Evolutionary conservation across 73 alveolate species (phyloP).

Genomic region (Uronychia setigera): DNA sequence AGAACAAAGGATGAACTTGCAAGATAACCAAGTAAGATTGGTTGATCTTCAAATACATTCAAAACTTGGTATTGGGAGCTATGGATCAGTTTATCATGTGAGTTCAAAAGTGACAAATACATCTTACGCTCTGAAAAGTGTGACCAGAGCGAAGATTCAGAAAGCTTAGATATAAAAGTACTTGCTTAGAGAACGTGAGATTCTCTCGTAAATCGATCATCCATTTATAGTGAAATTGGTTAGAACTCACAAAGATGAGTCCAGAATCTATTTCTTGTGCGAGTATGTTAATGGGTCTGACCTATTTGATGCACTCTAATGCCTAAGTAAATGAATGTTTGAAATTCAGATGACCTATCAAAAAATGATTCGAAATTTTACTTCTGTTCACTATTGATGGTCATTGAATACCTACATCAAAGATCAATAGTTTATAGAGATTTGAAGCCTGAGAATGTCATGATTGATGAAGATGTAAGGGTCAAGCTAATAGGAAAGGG

Average conservation of each 20-base stretch:
- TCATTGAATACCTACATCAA: conserved; percentile 78
- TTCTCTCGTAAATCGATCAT: conserved; percentile 79
- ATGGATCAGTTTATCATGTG: conserved; percentile 76
- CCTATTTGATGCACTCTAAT: conserved; percentile 55
- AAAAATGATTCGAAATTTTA: conserved; percentile 70
- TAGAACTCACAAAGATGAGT: conserved; percentile 69
- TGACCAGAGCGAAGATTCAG: conserved; percentile 5
- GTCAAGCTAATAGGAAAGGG: conserved; percentile 43
- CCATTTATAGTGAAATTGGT: conserved; percentile 84
- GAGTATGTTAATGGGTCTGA: conserved; percentile 72
- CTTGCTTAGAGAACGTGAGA: conserved; percentile 58
- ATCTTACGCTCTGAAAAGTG: conserved; percentile 78
- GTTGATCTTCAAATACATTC: conserved; percentile 60
- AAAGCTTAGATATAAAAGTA: conserved; percentile 14
- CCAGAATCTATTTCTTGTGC: conserved; percentile 67
- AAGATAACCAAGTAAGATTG: conserved; percentile 57
- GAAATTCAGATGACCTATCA: conserved; percentile 16
- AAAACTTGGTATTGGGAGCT: conserved; percentile 77
- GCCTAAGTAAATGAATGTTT: conserved; percentile 24
- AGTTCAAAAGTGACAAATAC: conserved; percentile 46
- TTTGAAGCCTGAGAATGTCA: conserved; percentile 81
- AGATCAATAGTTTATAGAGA: conserved; percentile 77
- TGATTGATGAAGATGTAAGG: conserved; percentile 67
- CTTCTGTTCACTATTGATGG: conserved; percentile 69
- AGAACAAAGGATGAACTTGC: conserved; percentile 59